Conservation (phyloP, 2,329 filamentous ascomycete species). For the Aspergillus sp. region DNA sequence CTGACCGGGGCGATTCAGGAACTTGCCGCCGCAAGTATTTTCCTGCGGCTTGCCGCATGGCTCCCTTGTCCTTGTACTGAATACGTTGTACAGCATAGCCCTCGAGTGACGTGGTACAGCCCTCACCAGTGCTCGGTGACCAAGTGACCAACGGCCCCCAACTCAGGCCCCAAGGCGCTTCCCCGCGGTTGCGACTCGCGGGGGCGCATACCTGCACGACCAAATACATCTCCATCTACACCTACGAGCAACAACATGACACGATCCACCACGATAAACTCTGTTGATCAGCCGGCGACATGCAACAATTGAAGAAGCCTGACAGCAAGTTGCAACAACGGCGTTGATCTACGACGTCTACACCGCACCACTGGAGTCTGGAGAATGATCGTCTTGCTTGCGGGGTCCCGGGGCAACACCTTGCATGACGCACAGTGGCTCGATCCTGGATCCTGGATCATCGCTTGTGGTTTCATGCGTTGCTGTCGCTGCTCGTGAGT, state of each 20-base stretch:
- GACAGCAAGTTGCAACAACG: neutral
- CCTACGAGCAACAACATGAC: neutral
- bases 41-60: neutral
- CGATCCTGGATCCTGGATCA: neutral
- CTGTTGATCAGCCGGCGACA: neutral
- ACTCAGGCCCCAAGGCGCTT: neutral
- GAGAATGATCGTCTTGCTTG: neutral
- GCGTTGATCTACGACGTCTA: neutral
- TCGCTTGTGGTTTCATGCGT: neutral
- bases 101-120: neutral
- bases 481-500: neutral
- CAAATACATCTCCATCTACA: neutral
- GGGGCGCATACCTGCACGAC: neutral
- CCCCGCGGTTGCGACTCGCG: neutral
- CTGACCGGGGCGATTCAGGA: neutral
- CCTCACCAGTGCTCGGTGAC: too few species aligned
- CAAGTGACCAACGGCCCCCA: neutral
- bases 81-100: neutral
- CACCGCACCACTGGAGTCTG: neutral
- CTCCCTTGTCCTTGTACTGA: too few species aligned
- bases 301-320: neutral
- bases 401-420: neutral
- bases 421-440: neutral
- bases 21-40: neutral
- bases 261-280: neutral